Conservation (phyloP, 2,329 filamentous ascomycete species). For the Berkeleyomyces rouxiae region DNA sequence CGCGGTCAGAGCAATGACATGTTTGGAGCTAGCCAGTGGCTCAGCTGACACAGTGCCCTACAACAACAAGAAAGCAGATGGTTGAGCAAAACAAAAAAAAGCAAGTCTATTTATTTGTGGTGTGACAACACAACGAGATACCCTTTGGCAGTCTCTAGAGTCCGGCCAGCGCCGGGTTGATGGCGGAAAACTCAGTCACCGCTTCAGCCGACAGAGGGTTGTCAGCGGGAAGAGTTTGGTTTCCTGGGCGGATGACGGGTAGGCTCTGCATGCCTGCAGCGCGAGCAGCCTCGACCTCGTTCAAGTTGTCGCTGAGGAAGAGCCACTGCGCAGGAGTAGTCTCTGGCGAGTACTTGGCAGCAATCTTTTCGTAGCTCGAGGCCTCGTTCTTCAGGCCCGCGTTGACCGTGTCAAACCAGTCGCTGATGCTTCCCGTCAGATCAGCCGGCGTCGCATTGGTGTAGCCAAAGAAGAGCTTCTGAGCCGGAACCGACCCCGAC, state of each 20-base stretch:
- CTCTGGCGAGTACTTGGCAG: constrained; percentile 23
- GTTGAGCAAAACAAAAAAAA: background rate
- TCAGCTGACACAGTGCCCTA: background rate
- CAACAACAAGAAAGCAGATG: background rate
- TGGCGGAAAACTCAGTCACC: constrained; percentile 21
- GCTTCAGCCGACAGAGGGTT: constrained; percentile 24
- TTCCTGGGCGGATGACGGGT: constrained; percentile 52
- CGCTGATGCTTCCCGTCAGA: constrained; percentile 40
- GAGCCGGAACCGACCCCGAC: constrained; percentile 62
- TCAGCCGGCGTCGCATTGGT: constrained; percentile 42
- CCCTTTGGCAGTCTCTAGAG: background rate
- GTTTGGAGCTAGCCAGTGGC: background rate
- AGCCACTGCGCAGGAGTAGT: constrained; percentile 39
- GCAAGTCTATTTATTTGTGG: background rate
- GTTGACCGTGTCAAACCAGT: constrained; percentile 68
- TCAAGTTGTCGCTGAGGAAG: constrained; percentile 70
- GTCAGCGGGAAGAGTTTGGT: constrained; percentile 41
- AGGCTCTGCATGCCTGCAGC: constrained; percentile 46
- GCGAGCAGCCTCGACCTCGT: constrained; percentile 47
- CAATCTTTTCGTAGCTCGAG: constrained; percentile 51
- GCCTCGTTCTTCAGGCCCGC: constrained; percentile 56
- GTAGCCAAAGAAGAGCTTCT: constrained; percentile 63
- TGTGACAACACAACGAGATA: background rate
- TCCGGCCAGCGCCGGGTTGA: constrained; percentile 8
- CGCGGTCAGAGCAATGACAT: background rate